Conservation (phyloP, 805 yeast species). For the Yamadazyma sp. region DNA sequence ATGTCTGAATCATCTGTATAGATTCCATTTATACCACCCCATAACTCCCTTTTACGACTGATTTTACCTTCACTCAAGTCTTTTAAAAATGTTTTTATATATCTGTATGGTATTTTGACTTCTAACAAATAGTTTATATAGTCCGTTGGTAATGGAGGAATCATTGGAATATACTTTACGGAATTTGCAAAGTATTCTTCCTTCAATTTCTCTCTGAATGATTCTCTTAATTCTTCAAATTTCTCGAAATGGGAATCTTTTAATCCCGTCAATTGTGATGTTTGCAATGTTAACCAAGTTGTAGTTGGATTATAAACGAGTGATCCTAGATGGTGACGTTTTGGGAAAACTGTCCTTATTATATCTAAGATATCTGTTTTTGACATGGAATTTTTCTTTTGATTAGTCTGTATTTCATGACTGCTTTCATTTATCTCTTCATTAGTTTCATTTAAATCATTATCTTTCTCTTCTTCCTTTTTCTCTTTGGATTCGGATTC, state of each 20-base stretch:
- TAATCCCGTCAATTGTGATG: slow-evolving; percentile 27
- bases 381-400: slow-evolving; percentile 1
- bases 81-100: slow-evolving; percentile 35
- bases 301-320: slow-evolving; percentile 57
- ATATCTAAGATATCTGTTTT: slow-evolving; percentile 20
- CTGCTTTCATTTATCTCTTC: background rate
- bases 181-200: slow-evolving; percentile 20
- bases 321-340: slow-evolving; percentile 46
- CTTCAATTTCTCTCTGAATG: slow-evolving; percentile 22
- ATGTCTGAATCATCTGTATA: slow-evolving; percentile 94
- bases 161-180: slow-evolving; percentile 31
- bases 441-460: background rate
- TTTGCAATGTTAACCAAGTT: slow-evolving; percentile 41
- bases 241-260: slow-evolving; percentile 27
- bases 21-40: slow-evolving; percentile 82
- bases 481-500: slow-evolving; percentile 4
- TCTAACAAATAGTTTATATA: slow-evolving; percentile 46
- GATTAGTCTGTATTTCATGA: background rate
- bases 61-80: slow-evolving; percentile 40
- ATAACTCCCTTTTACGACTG: slow-evolving; percentile 44
- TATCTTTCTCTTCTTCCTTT: slow-evolving; percentile 2
- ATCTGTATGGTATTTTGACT: slow-evolving; percentile 51
- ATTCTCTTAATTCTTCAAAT: slow-evolving; percentile 25
- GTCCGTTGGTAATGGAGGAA: slow-evolving; percentile 36
- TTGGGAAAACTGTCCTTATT: slow-evolving; percentile 25